Percentiles rank a stretch among this genome's conserved stretches.
Conservation (phyloP, 768 basidiomycete genomes). For the Trametes villosa region DNA sequence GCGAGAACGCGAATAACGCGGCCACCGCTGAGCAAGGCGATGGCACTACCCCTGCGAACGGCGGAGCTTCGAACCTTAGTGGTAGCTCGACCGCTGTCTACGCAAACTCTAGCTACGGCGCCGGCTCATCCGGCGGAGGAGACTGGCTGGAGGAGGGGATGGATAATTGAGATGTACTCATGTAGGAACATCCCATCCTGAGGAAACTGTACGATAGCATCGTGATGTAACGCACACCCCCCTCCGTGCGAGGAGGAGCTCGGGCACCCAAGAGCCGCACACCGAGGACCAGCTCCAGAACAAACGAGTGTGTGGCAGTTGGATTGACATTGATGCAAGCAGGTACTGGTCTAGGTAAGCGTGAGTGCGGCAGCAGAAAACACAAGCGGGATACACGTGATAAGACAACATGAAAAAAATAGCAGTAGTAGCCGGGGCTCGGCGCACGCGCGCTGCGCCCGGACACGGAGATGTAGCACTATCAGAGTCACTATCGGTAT, state of each 20-base stretch:
- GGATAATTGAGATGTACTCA: not conserved
- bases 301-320: too few species aligned
- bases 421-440: not conserved
- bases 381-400: not conserved
- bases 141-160: slow-evolving; percentile 14
- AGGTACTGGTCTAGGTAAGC: too few species aligned
- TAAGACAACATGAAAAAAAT: slow-evolving; percentile 8
- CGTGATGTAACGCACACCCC: not conserved
- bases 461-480: not conserved
- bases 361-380: slow-evolving; percentile 12
- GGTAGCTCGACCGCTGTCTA: not conserved
- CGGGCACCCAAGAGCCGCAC: too few species aligned
- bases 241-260: too few species aligned
- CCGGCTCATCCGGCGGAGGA: slow-evolving; percentile 6
- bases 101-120: not conserved
- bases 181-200: not conserved
- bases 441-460: not conserved
- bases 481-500: not conserved
- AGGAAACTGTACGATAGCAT: not conserved
- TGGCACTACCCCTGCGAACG: not conserved
- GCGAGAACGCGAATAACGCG: too few species aligned
- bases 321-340: slow-evolving; percentile 4
- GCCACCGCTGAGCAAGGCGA: not conserved
- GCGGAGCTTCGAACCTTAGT: not conserved
- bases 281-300: not conserved